A percentile compares a stretch with the other conserved stretches of the same genome.
Conservation (phyloP, 169 alveolate species). For the Babesia sp. region DNA sequence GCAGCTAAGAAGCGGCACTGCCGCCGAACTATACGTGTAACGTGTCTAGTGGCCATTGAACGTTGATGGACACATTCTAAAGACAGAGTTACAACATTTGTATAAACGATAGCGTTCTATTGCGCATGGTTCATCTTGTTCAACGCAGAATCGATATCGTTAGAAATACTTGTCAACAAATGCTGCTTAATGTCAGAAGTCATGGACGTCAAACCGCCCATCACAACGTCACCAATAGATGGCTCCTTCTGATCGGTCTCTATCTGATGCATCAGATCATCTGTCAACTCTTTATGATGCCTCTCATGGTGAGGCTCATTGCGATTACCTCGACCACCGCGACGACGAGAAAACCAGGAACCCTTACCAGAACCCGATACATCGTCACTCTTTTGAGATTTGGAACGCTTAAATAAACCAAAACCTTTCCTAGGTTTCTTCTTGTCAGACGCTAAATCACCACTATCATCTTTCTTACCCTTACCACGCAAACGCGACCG, state of each 20-base stretch:
- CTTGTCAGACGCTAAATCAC: neutral
- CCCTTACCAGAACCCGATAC: neutral
- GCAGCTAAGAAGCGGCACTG: too few species aligned
- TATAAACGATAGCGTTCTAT: too few species aligned
- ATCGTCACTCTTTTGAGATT: neutral
- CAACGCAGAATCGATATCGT: conserved; percentile 15
- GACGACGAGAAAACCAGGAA: neutral
- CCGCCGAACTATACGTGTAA: too few species aligned
- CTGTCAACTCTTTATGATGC: conserved; percentile 20
- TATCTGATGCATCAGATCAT: conserved; percentile 8
- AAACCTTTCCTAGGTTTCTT: neutral
- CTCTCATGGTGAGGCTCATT: neutral
- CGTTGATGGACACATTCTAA: too few species aligned
- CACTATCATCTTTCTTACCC: neutral
- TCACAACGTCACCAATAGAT: neutral
- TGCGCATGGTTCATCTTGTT: neutral
- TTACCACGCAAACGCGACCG: neutral
- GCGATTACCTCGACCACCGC: neutral
- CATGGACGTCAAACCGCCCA: neutral
- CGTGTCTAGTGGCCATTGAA: too few species aligned
- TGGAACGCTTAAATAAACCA: neutral
- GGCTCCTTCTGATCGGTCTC: conserved; percentile 29
- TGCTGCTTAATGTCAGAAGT: neutral
- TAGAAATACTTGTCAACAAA: conserved; percentile 1
- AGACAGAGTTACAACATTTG: too few species aligned